phyloP scores from a whole-genome alignment of 148 eudicot genomes.

The Euryodendron excelsum region DNA sequence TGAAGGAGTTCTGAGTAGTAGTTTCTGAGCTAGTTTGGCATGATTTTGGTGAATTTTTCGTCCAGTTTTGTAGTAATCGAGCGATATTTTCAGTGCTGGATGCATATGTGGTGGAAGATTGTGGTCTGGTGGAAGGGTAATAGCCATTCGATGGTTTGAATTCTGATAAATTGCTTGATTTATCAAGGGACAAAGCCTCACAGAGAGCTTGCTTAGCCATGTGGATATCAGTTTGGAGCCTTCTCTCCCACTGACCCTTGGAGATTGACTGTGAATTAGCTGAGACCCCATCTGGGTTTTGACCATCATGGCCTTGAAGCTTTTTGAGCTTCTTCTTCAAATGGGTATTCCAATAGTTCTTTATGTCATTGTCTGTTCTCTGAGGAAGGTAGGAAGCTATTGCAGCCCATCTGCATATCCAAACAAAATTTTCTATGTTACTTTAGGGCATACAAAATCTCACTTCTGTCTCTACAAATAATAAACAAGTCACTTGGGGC shows the following conservation, averaged over 20 bases:
- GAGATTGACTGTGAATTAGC: conserved; percentile 30
- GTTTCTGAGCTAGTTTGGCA: conserved; percentile 30
- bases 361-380: conserved; percentile 87
- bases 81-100: conserved; percentile 74
- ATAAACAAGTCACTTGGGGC: neutral
- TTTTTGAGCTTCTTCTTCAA: conserved; percentile 66
- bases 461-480: neutral
- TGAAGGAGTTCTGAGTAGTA: conserved; percentile 24
- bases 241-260: conserved; percentile 89
- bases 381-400: conserved; percentile 92
- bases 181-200: conserved; percentile 75
- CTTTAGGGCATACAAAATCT: too few relatives aligned
- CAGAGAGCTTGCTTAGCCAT: conserved; percentile 76
- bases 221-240: conserved; percentile 83
- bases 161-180: conserved; percentile 27
- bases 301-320: conserved; percentile 32
- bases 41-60: conserved; percentile 26
- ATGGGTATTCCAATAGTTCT: conserved; percentile 93
- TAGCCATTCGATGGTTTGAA: neutral
- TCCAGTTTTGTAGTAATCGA: conserved; percentile 63
- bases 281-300: conserved; percentile 26
- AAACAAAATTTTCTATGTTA: neutral
- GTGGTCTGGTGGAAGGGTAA: neutral
- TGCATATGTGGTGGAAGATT: conserved; percentile 42
- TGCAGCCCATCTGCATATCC: conserved; percentile 73